These are phyloP conservation scores for Trichosporon ovoides DNA, from an alignment of 1,284 basidiomycete genomes.

Conservation along the genomic window DNA sequence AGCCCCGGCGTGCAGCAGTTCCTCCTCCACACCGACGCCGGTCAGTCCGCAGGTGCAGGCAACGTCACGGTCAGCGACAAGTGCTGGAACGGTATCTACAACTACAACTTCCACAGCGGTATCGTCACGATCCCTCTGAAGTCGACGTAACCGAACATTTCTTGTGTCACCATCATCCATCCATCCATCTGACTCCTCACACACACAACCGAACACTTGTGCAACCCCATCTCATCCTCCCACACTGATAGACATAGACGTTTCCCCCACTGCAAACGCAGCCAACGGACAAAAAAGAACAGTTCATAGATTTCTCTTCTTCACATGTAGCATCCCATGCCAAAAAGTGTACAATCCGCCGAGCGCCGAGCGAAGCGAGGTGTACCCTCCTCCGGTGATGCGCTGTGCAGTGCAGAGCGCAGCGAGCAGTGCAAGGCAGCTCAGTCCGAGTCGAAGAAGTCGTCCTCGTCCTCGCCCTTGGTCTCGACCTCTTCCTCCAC, in stretches of 20 bases:
- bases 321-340: slow-evolving; percentile 7
- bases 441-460: slow-evolving; percentile 54
- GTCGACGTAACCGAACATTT: not conserved
- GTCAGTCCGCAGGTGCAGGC: slow-evolving; percentile 11
- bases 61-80: slow-evolving; percentile 27
- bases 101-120: slow-evolving; percentile 46
- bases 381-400: too few relatives aligned
- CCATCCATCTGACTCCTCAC: too few relatives aligned
- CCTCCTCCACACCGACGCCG: not conserved
- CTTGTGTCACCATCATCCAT: too few relatives aligned
- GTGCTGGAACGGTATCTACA: slow-evolving; percentile 46
- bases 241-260: slow-evolving; percentile 3
- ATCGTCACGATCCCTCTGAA: not conserved
- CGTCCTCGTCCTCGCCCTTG: slow-evolving; percentile 44
- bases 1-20: slow-evolving; percentile 3
- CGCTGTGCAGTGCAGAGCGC: too few relatives aligned
- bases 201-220: not conserved
- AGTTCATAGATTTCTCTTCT: not conserved
- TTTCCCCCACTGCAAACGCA: not conserved
- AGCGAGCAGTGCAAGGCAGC: not conserved
- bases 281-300: not conserved
- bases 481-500: slow-evolving; percentile 24
- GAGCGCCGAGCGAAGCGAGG: too few relatives aligned
- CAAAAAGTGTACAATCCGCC: slow-evolving; percentile 2
- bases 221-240: not conserved